Evolutionary conservation across 2,329 filamentous ascomycete genomes (phyloP).

Genomic region (Colletotrichum euphorbiae): DNA sequence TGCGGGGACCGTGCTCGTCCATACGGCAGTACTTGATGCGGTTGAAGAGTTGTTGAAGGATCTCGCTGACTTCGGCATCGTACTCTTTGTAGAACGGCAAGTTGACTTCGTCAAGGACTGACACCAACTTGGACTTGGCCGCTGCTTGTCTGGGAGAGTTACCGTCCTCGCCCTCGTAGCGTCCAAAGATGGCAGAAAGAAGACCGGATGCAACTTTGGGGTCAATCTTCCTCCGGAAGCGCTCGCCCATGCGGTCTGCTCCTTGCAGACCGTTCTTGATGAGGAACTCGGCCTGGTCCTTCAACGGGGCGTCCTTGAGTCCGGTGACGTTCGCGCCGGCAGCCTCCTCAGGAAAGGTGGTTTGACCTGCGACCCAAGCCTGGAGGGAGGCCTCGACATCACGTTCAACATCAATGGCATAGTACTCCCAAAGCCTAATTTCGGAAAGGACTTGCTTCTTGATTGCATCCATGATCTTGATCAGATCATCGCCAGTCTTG

Average conservation of each 20-base stretch:
- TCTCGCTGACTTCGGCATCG: slow-evolving; percentile 82
- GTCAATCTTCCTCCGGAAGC: slow-evolving; percentile 79
- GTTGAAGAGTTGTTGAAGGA: slow-evolving; percentile 92
- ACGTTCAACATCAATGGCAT: slow-evolving; percentile 82
- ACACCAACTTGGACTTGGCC: slow-evolving; percentile 65
- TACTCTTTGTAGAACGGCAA: slow-evolving; percentile 93
- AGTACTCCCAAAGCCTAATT: slow-evolving; percentile 93
- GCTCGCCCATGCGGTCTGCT: slow-evolving; percentile 80
- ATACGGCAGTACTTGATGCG: slow-evolving; percentile 94
- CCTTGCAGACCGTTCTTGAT: slow-evolving; percentile 77
- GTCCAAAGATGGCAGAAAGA: slow-evolving; percentile 75
- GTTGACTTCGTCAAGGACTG: slow-evolving; percentile 86
- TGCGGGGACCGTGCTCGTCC: slow-evolving; percentile 90
- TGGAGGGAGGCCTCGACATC: slow-evolving; percentile 76
- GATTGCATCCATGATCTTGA: slow-evolving; percentile 84
- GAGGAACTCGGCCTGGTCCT: slow-evolving; percentile 71
- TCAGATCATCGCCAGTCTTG: slow-evolving; percentile 76
- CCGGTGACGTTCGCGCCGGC: slow-evolving; percentile 57
- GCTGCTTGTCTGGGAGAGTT: slow-evolving; percentile 62
- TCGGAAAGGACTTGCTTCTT: slow-evolving; percentile 83
- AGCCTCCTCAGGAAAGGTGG: slow-evolving; percentile 63
- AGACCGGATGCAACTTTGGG: slow-evolving; percentile 77
- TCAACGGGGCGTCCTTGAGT: slow-evolving; percentile 57
- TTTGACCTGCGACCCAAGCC: slow-evolving; percentile 75
- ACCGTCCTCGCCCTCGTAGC: slow-evolving; percentile 66